These are phyloP conservation scores for Phytophthora crassamura DNA, from an alignment of 352 stramenopile species.

Conservation along the genomic window DNA sequence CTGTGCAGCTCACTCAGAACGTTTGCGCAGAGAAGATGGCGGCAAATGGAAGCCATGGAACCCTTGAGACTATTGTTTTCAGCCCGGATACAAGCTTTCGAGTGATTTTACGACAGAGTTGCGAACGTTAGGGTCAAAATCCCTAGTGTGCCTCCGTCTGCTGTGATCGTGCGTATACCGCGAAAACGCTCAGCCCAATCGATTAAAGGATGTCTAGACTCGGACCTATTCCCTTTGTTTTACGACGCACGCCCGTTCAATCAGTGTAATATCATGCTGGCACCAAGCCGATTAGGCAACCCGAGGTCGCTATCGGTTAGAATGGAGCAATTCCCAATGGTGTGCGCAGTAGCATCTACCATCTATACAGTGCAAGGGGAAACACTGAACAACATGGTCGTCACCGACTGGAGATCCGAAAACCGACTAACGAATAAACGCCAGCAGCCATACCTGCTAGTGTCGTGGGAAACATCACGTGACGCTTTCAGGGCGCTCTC, in stretches of 20 bases:
- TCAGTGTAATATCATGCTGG: too few relatives aligned
- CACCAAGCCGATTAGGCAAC: too few relatives aligned
- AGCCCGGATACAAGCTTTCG: slow-evolving; percentile 2
- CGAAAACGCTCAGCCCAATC: neutral
- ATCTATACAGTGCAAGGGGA: slow-evolving; percentile 26
- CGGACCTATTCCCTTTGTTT: slow-evolving; percentile 15
- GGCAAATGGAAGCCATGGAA: slow-evolving; percentile 17
- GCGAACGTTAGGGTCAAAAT: slow-evolving; percentile 1
- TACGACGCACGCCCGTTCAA: too few relatives aligned
- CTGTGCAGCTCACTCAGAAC: slow-evolving; percentile 11
- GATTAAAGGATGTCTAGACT: neutral
- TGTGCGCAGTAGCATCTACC: too few relatives aligned
- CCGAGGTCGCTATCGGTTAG: too few relatives aligned
- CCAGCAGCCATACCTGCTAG: slow-evolving; percentile 16
- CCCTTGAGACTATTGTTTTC: slow-evolving; percentile 6
- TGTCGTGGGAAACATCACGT: slow-evolving; percentile 9
- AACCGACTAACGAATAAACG: slow-evolving; percentile 8
- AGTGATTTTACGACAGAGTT: slow-evolving; percentile 9
- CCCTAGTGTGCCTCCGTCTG: neutral
- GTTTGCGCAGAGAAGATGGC: slow-evolving; percentile 5
- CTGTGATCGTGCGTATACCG: neutral
- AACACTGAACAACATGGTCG: slow-evolving; percentile 14
- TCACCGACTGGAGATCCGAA: slow-evolving; percentile 3
- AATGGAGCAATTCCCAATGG: too few relatives aligned
- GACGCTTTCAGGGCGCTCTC: neutral